Evolutionary conservation across 2,329 filamentous ascomycete species (phyloP).

Genomic region (Tricladium varicosporioides): DNA sequence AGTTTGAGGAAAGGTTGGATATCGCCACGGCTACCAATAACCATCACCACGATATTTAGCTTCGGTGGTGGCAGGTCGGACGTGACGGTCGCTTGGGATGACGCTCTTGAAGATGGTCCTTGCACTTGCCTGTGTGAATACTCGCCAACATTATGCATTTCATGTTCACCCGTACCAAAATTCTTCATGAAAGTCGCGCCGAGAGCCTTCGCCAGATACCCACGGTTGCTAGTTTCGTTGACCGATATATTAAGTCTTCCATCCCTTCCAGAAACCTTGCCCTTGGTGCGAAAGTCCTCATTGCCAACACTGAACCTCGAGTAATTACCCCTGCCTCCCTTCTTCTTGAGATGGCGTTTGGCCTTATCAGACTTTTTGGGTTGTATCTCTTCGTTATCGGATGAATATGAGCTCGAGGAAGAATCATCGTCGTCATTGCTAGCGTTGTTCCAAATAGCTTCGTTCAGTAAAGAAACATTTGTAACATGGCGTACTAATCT

Average conservation of each 20-base stretch:
- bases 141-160: neutral
- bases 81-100: conserved; percentile 17
- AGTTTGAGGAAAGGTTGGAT: conserved; percentile 78
- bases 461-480: conserved; percentile 25
- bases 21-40: conserved; percentile 78
- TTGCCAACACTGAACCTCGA: conserved; percentile 60
- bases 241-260: conserved; percentile 71
- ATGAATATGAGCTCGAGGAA: conserved; percentile 18
- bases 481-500: conserved; percentile 22
- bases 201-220: conserved; percentile 72
- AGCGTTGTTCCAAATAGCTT: conserved; percentile 23
- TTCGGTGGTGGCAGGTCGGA: conserved; percentile 23
- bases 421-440: conserved; percentile 9
- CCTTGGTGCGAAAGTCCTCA: conserved; percentile 62
- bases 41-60: conserved; percentile 79
- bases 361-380: conserved; percentile 1
- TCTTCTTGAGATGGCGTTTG: neutral
- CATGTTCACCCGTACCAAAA: conserved; percentile 31
- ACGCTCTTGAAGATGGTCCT: conserved; percentile 19
- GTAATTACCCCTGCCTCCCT: conserved; percentile 34
- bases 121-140: conserved; percentile 30
- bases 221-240: conserved; percentile 66
- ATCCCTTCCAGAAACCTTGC: conserved; percentile 64
- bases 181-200: conserved; percentile 62
- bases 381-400: conserved; percentile 19